Percentiles rank a stretch among this genome's conserved stretches.
Conservation (phyloP, 345 rosid genomes). For the Hibiscus tridactylites region DNA sequence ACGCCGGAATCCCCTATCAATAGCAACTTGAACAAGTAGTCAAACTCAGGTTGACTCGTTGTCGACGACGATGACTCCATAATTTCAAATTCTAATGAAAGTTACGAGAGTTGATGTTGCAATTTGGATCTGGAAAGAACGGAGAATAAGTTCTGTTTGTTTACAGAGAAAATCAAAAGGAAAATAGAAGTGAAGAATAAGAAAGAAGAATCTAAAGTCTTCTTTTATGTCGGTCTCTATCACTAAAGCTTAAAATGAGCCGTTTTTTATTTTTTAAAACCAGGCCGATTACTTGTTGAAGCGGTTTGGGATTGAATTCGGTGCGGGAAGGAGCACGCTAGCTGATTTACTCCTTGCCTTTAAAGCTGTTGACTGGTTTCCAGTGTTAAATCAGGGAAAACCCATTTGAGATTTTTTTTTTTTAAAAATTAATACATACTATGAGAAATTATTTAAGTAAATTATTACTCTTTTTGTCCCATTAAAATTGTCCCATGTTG, state of each 20-base stretch:
- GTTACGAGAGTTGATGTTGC: background rate
- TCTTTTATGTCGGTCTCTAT: background rate
- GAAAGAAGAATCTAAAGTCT: background rate
- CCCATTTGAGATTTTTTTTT: too few species aligned
- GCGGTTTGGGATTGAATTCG: background rate
- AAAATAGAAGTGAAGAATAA: background rate
- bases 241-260: background rate
- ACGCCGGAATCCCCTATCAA: conserved; percentile 81
- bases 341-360: background rate
- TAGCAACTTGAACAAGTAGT: conserved; percentile 64
- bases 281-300: background rate
- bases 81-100: background rate
- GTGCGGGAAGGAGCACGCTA: background rate
- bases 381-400: too few species aligned
- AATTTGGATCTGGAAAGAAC: background rate
- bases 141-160: background rate
- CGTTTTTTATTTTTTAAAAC: background rate
- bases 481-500: too few species aligned
- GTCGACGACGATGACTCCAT: conserved; percentile 61
- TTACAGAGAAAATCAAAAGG: background rate
- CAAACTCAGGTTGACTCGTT: conserved; percentile 58
- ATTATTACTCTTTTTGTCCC: too few species aligned
- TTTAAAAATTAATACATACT: too few species aligned
- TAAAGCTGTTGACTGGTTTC: background rate
- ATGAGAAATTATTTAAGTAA: too few species aligned